Conservation (phyloP, 805 yeast genomes). For the Hanseniaspora pseudoguilliermondii region DNA sequence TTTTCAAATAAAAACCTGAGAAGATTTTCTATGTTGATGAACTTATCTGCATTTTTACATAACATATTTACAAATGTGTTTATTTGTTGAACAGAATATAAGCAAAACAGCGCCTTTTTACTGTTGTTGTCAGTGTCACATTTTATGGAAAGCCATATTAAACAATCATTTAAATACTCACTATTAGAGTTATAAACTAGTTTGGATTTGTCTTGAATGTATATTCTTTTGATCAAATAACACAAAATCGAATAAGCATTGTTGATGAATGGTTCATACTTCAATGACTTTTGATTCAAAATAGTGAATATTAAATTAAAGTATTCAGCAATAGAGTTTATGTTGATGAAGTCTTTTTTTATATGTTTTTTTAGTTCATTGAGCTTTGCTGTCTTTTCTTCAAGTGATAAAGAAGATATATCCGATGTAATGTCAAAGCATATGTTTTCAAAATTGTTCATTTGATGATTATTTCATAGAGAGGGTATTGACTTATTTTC, state of each 20-base stretch:
- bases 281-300: not conserved
- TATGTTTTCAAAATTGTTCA: not conserved
- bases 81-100: slow-evolving; percentile 19
- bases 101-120: slow-evolving; percentile 24
- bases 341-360: slow-evolving; percentile 25
- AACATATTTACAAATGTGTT: slow-evolving; percentile 12
- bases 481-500: too few relatives aligned
- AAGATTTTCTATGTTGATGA: not conserved
- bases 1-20: not conserved
- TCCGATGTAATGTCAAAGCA: not conserved
- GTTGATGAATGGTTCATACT: not conserved
- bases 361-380: slow-evolving; percentile 27
- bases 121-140: slow-evolving; percentile 10
- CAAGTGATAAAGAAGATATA: not conserved
- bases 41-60: not conserved
- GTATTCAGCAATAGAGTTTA: slow-evolving; percentile 19
- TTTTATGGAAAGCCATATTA: slow-evolving; percentile 14
- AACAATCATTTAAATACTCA: not conserved
- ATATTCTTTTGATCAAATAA: slow-evolving; percentile 33
- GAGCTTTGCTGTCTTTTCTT: slow-evolving; percentile 18
- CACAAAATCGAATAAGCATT: slow-evolving; percentile 34
- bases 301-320: slow-evolving; percentile 18
- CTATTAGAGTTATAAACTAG: not conserved
- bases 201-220: slow-evolving; percentile 25
- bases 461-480: not conserved